Evolutionary conservation across 164 flowering plant species (phyloP), one percentile per base, ranked within the genome.

Genomic region (Paratinospora sagittata): DNA sequence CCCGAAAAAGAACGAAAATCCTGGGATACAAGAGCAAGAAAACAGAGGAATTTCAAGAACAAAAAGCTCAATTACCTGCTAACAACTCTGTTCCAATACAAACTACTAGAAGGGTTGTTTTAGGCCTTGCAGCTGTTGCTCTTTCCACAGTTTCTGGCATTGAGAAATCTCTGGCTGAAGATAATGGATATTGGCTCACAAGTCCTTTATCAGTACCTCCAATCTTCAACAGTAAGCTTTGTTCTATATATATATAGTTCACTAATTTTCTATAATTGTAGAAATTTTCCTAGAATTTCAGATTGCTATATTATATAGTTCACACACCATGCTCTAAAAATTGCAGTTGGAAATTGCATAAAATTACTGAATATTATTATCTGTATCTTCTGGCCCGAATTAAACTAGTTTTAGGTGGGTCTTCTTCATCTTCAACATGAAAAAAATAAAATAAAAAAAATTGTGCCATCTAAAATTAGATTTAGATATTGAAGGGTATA

Each of bases 121-220:
- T 91, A 73, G 81, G 91, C 72, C 78, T 89, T 66, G 83, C 85
- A 26, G 81, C 93, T 2, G 27, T 81, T 30, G 79, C 84, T 27
- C 65, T 93, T 33, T 58, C 84, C 41, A 74, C 73, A 12, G 75
- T 63, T 21, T 68, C 78, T 14, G 64, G 76, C 69, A 69, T 65
- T 33, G 82, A 67, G 27, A 69, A 65, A n/a, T 75, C 92, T 17
- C 79, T 79, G 0, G 97, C 96, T 4, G 88, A 84, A 6, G 91
- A 84, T 52, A 89, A 87, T 70, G 91, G 90, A 3, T 82, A 66
- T 36, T 90, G 88, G 88, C 21, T 80, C 62, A 73, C 73, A 43
- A 82, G 82, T 13, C 97, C 88, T 16, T 14, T 93, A 13, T 85
- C 89, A 11, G 66, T 80, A 2, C 96, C 91, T 62, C 63, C 85